These are phyloP conservation scores for Myxozyma neotropica DNA, from an alignment of 805 yeast species.

Conservation along the genomic window DNA sequence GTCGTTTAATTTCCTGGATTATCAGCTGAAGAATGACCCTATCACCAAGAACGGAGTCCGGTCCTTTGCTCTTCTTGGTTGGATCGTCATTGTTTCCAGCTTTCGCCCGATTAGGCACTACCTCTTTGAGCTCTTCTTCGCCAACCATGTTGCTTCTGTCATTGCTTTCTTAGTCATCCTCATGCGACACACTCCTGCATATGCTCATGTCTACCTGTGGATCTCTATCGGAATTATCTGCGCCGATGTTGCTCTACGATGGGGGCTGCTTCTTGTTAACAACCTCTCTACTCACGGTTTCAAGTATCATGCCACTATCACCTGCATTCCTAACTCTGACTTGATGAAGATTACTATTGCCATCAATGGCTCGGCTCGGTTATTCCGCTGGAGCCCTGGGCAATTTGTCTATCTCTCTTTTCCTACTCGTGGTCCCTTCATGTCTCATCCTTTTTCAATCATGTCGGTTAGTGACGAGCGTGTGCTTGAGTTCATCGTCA, in stretches of 20 bases:
- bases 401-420: conserved; percentile 31
- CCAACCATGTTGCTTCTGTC: conserved; percentile 35
- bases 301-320: conserved; percentile 26
- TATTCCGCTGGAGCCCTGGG: conserved; percentile 34
- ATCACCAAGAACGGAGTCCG: conserved; percentile 35
- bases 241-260: conserved; percentile 35
- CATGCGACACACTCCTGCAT: conserved; percentile 35
- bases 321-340: conserved; percentile 1
- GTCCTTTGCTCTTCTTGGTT: conserved; percentile 35
- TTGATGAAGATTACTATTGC: conserved; percentile 18
- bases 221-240: conserved; percentile 35
- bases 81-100: conserved; percentile 36
- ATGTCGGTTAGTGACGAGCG: conserved; percentile 45
- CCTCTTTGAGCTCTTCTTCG: conserved; percentile 36
- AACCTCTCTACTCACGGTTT: conserved; percentile 22
- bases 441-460: conserved; percentile 44
- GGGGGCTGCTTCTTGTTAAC: conserved; percentile 20
- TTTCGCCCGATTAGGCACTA: conserved; percentile 40
- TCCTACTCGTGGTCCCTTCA: conserved; percentile 31
- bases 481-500: conserved; percentile 48
- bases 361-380: neutral
- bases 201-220: conserved; percentile 35
- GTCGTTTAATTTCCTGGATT: conserved; percentile 22
- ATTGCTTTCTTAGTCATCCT: conserved; percentile 35
- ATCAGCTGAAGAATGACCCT: conserved; percentile 26